These are phyloP conservation scores for Fusarium torulosum DNA, from an alignment of 2,329 filamentous ascomycete genomes.

Conservation along the genomic window DNA sequence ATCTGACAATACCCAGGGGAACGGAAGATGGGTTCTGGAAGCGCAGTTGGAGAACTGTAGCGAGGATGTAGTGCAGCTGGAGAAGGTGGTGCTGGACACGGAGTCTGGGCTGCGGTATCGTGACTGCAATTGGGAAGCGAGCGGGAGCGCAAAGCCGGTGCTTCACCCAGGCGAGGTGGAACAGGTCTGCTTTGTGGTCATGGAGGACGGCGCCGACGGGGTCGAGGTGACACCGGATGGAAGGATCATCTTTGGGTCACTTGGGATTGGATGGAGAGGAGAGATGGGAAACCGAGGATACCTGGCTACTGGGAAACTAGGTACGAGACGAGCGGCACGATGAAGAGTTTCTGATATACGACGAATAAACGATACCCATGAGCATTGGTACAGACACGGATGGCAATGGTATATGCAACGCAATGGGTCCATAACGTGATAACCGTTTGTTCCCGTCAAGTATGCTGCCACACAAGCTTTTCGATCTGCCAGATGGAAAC, in stretches of 20 bases:
- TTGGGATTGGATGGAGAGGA: slow-evolving; percentile 89
- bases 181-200: slow-evolving; percentile 73
- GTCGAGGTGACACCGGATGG: slow-evolving; percentile 64
- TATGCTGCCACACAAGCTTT: background rate
- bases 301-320: slow-evolving; percentile 86
- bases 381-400: background rate
- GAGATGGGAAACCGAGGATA: slow-evolving; percentile 91
- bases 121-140: slow-evolving; percentile 69
- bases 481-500: background rate
- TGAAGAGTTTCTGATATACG: slow-evolving; percentile 39
- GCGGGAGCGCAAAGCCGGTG: slow-evolving; percentile 62
- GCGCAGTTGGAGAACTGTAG: slow-evolving; percentile 96
- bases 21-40: slow-evolving; percentile 79
- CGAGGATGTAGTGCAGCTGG: slow-evolving; percentile 83
- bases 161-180: slow-evolving; percentile 73
- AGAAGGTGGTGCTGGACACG: slow-evolving; percentile 70
- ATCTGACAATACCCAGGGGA: slow-evolving; percentile 44
- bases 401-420: background rate
- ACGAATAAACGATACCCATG: slow-evolving; percentile 24
- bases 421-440: no score
- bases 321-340: slow-evolving; percentile 58
- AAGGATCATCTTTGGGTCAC: slow-evolving; percentile 78
- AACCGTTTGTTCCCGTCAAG: no score
- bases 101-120: slow-evolving; percentile 63
- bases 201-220: slow-evolving; percentile 56